Evolutionary conservation across 2,329 filamentous ascomycete genomes (phyloP), one percentile per base, ranked within the genome.

Genomic region (Phaeosphaeria sp.): DNA sequence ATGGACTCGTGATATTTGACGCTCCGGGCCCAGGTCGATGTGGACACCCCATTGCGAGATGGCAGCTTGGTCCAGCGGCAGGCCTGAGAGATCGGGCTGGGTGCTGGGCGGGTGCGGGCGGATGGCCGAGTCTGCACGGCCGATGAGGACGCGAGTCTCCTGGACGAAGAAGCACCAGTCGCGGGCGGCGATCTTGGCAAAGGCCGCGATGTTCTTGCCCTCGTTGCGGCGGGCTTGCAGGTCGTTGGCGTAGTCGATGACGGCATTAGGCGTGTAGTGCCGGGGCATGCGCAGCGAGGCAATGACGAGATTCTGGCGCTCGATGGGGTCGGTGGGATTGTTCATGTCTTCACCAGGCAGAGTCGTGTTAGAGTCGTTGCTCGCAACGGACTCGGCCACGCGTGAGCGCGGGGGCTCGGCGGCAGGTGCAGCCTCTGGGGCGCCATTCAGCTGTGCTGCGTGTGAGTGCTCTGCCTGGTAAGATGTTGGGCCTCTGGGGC

Each of bases 121-220:
- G 47, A 63, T 56, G 3, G 60, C 60, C 8, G 72, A 68, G 59
- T 78, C 76, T 58, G 72, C 73, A 61, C 91, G 87, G 44, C 91
- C 91, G 63, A 95, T 93, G 64, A 90, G 88, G 71, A 93, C 86
- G 52, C 84, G 83, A n/a, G 92, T 83, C 61, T 89, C 88, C 60
- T 89, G 90, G 59, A 94, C 87, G 73, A 92, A 94, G 77, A 90
- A 95, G 9, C 91, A 93, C 91, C 91, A 95, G 73, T 92, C 89
- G 64, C 88, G 86, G 17, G 90, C 91, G 20, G 91, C 88, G 59
- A 95, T 89, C 79, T 94, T 94, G 55, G 91, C 91, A 75, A 91
- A 95, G 36, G 91, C 91, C 6, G 80, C 78, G 30, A 81, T 79
- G 66, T 76, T 80, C 60, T 71, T 73, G 67, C 74, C 80, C 71